Evolutionary conservation across 257 asterid genomes (phyloP).

Genomic region (Avicennia marina): DNA sequence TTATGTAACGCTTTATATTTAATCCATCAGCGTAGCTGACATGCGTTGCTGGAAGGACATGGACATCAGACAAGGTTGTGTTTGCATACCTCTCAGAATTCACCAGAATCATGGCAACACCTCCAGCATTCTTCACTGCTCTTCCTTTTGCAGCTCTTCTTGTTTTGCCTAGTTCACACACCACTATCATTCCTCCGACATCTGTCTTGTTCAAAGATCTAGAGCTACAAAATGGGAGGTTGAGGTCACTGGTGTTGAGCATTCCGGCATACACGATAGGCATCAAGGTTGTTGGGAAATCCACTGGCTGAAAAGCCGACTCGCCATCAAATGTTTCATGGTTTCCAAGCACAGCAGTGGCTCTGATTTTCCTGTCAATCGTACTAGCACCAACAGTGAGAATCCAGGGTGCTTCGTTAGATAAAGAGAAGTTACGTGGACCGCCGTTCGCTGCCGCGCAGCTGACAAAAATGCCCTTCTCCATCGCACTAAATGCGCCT

Average conservation of each 20-base stretch:
- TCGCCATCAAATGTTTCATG: constrained; percentile 1
- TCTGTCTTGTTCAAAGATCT: constrained; percentile 8
- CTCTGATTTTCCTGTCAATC: constrained; percentile 11
- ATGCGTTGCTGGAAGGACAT: constrained; percentile 11
- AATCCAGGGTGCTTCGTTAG: constrained; percentile 20
- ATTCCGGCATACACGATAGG: constrained; percentile 16
- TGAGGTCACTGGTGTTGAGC: background rate
- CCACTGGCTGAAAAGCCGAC: background rate
- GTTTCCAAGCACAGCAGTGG: constrained; percentile 15
- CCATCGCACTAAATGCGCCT: constrained; percentile 18
- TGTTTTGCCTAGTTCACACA: constrained; percentile 11
- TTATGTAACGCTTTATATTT: constrained; percentile 14
- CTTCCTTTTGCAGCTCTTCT: background rate
- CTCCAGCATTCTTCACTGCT: too few species aligned
- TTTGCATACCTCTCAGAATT: background rate
- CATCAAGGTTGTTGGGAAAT: background rate
- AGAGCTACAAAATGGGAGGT: background rate
- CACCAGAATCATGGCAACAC: constrained; percentile 16
- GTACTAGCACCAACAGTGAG: constrained; percentile 23
- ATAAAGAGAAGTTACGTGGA: background rate
- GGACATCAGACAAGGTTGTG: background rate
- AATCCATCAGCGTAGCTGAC: constrained; percentile 15
- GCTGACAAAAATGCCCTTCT: constrained; percentile 14
- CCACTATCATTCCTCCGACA: constrained; percentile 17
- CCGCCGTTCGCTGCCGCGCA: constrained; percentile 19